phyloP scores from a whole-genome alignment of 1,284 basidiomycete species.

The Pascua sp. region DNA sequence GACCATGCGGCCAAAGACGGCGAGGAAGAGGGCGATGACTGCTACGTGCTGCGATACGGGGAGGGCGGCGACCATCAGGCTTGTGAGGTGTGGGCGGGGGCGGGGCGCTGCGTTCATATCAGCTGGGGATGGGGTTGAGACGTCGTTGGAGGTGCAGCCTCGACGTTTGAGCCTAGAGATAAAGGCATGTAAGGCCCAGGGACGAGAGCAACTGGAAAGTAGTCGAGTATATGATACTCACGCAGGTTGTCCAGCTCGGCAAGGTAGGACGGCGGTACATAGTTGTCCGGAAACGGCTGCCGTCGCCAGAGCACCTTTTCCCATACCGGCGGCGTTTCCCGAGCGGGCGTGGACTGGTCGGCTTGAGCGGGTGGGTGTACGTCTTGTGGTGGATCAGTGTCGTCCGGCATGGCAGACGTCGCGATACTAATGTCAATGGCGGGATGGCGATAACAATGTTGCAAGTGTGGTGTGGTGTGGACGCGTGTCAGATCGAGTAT shows the following conservation, averaged over 20 bases:
- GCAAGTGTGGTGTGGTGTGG: too few species aligned
- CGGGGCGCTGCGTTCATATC: constrained; percentile 25
- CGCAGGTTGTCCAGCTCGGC: constrained; percentile 72
- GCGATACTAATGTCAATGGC: neutral
- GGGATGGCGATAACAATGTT: too few species aligned
- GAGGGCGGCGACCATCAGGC: constrained; percentile 67
- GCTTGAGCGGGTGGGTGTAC: neutral
- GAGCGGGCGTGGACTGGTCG: neutral
- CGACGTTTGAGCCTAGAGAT: neutral
- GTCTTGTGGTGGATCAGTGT: neutral
- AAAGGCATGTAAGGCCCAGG: neutral
- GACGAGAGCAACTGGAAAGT: neutral
- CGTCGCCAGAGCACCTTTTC: constrained; percentile 79
- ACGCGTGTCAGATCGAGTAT: too few species aligned
- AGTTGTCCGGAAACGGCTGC: constrained; percentile 76
- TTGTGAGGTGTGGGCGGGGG: constrained; percentile 57
- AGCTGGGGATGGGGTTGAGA: too few species aligned
- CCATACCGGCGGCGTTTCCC: constrained; percentile 53
- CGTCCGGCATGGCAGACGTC: neutral
- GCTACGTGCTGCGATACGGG: constrained; percentile 81
- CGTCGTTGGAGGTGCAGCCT: neutral
- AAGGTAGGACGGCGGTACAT: constrained; percentile 74
- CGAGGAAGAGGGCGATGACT: constrained; percentile 75
- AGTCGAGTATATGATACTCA: constrained; percentile 50
- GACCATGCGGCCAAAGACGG: constrained; percentile 70